These are phyloP conservation scores for Arachis stenosperma DNA, from an alignment of 306 rosid genomes.

Conservation along the genomic window DNA sequence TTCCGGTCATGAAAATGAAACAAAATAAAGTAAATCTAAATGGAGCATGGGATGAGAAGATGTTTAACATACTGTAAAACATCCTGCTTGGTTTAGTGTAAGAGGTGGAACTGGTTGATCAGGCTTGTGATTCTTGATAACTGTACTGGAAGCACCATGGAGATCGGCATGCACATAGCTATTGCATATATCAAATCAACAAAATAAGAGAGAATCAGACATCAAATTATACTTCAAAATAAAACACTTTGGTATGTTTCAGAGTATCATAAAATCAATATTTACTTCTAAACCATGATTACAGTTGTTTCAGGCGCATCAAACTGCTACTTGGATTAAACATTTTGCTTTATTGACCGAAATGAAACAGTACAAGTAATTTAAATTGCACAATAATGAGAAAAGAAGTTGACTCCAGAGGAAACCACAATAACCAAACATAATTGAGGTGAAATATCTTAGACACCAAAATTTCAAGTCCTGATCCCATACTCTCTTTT, in stretches of 20 bases:
- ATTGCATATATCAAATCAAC: conserved; percentile 45
- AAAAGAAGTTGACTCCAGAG: background rate
- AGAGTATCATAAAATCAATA: background rate
- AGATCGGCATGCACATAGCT: conserved; percentile 95
- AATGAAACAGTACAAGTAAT: conserved; percentile 1
- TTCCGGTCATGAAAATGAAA: conserved; percentile 37
- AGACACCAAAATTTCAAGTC: background rate
- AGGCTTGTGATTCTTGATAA: conserved; percentile 92
- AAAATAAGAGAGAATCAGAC: conserved; percentile 49
- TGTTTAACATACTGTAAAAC: conserved; percentile 75
- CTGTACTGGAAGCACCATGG: conserved; percentile 96
- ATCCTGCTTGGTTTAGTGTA: conserved; percentile 94
- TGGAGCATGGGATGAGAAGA: conserved; percentile 26
- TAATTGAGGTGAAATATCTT: background rate
- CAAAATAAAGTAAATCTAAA: conserved; percentile 30
- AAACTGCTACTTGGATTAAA: background rate
- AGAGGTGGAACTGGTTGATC: conserved; percentile 89
- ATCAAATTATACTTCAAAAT: conserved; percentile 22
- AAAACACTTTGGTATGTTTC: background rate
- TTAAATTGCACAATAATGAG: background rate
- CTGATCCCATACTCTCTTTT: background rate
- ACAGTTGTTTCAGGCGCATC: conserved; percentile 16
- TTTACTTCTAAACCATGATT: conserved; percentile 11
- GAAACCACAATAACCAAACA: conserved; percentile 7
- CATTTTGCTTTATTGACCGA: background rate